Percentiles rank a stretch among this genome's conserved stretches.
phyloP scores from a whole-genome alignment of 495 filamentous ascomycete genomes.

The Hypoxylon subgilvum region DNA sequence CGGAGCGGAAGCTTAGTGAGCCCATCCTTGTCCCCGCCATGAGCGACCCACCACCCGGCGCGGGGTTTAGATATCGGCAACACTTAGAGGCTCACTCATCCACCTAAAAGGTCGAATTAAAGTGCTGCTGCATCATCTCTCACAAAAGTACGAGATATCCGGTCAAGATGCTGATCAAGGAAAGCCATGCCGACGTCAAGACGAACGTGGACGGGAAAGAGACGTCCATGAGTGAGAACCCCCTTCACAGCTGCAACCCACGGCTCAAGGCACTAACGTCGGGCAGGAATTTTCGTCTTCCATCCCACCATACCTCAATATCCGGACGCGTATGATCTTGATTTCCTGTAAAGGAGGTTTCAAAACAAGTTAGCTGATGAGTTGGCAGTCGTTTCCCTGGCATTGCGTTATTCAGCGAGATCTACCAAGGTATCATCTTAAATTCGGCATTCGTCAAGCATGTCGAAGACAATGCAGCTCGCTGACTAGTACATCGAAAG shows the following conservation, averaged over 20 bases:
- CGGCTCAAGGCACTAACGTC: slow-evolving; percentile 31
- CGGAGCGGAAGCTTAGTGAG: slow-evolving; percentile 21
- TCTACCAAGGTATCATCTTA: slow-evolving; percentile 79
- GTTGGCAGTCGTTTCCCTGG: slow-evolving; percentile 75
- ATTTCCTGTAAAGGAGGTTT: slow-evolving; percentile 2
- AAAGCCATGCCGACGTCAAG: slow-evolving; percentile 51
- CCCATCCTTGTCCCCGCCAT: slow-evolving; percentile 23
- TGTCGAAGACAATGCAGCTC: slow-evolving; percentile 17
- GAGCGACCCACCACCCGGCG: slow-evolving; percentile 19
- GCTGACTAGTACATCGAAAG: slow-evolving; percentile 51
- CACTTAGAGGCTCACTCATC: too few species aligned
- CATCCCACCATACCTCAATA: slow-evolving; percentile 84
- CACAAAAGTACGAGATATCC: neutral
- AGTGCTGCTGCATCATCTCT: slow-evolving; percentile 7
- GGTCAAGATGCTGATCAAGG: slow-evolving; percentile 54
- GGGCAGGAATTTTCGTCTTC: slow-evolving; percentile 82
- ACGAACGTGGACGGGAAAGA: slow-evolving; percentile 53
- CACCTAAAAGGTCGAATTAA: slow-evolving; percentile 7
- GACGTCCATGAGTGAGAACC: slow-evolving; percentile 50
- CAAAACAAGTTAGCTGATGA: slow-evolving; percentile 32
- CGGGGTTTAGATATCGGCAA: slow-evolving; percentile 23
- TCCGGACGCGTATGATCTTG: slow-evolving; percentile 68
- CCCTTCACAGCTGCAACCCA: neutral
- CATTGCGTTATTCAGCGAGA: slow-evolving; percentile 90
- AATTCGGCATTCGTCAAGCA: slow-evolving; percentile 1